Evolutionary conservation across 2,329 filamentous ascomycete genomes (phyloP).

Genomic region (Geosmithia flava): DNA sequence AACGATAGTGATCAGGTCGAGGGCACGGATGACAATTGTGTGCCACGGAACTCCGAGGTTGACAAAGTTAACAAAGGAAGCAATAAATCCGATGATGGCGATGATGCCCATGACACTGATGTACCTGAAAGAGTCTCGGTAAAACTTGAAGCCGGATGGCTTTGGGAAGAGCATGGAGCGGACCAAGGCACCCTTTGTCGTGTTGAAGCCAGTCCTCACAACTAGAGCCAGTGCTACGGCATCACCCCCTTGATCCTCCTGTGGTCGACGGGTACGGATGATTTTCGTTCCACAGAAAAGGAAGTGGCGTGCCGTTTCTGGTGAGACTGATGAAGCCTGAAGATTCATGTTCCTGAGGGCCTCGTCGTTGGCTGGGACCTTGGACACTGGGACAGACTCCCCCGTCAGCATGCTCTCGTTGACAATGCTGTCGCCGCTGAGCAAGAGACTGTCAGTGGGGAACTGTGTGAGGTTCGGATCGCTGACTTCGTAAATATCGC

Average conservation of each 20-base stretch:
- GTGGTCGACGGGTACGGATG: conserved; percentile 76
- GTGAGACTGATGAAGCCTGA: conserved; percentile 67
- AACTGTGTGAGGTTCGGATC: conserved; percentile 82
- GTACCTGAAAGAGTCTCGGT: conserved; percentile 93
- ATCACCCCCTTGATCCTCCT: conserved; percentile 75
- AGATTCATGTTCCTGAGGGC: conserved; percentile 67
- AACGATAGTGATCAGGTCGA: conserved; percentile 95
- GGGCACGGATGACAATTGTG: conserved; percentile 78
- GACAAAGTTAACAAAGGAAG: conserved; percentile 88
- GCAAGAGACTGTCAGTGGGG: conserved; percentile 80
- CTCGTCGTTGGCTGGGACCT: conserved; percentile 71
- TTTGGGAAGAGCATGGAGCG: conserved; percentile 98
- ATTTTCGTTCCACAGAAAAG: conserved; percentile 94
- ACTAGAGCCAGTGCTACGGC: conserved; percentile 87
- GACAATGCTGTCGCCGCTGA: conserved; percentile 93
- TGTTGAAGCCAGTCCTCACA: conserved; percentile 90
- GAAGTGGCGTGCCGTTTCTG: conserved; percentile 77
- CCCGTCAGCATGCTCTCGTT: conserved; percentile 94
- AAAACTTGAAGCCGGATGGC: conserved; percentile 96
- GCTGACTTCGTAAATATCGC: conserved; percentile 93
- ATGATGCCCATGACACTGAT: conserved; percentile 92
- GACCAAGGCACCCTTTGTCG: conserved; percentile 89
- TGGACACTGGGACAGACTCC: conserved; percentile 94
- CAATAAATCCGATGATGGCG: conserved; percentile 75
- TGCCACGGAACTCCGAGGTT: conserved; percentile 75